Evolutionary conservation across 352 stramenopile genomes (phyloP).

Genomic region (Thalassiosira hispida): DNA sequence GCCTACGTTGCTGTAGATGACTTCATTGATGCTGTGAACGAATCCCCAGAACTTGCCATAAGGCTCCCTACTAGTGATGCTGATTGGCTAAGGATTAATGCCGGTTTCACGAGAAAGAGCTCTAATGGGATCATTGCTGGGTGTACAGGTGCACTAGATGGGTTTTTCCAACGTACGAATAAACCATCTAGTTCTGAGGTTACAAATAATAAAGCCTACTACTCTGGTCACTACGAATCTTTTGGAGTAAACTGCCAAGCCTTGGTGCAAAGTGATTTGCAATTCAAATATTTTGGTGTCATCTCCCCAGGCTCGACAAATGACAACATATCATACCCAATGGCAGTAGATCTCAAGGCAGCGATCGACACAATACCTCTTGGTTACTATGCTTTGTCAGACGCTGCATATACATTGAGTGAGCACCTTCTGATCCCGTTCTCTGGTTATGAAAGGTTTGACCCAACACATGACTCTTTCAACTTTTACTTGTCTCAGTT

Average conservation of each 20-base stretch:
- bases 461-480: constrained; percentile 12
- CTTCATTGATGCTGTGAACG: constrained; percentile 33
- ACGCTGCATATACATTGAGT: constrained; percentile 17
- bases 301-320: constrained; percentile 30
- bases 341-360: constrained; percentile 6
- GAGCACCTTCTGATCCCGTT: constrained; percentile 18
- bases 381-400: not conserved
- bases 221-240: constrained; percentile 52
- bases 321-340: constrained; percentile 20
- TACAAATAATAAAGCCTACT: constrained; percentile 43
- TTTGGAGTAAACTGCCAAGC: constrained; percentile 45
- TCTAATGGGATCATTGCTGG: constrained; percentile 13
- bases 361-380: not conserved
- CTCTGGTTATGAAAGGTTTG: constrained; percentile 1
- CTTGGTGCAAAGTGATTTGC: constrained; percentile 1
- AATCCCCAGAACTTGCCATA: constrained; percentile 22
- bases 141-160: constrained; percentile 29
- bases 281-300: constrained; percentile 28
- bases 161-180: constrained; percentile 37
- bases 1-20: constrained; percentile 13
- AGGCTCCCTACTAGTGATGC: not conserved
- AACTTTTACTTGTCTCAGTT: constrained; percentile 67
- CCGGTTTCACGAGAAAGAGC: not conserved
- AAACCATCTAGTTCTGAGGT: constrained; percentile 29
- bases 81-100: constrained; percentile 17